These are phyloP conservation scores for Chlorella vulgaris DNA, from an alignment of 139 green algal genomes.

Conservation along the genomic window DNA sequence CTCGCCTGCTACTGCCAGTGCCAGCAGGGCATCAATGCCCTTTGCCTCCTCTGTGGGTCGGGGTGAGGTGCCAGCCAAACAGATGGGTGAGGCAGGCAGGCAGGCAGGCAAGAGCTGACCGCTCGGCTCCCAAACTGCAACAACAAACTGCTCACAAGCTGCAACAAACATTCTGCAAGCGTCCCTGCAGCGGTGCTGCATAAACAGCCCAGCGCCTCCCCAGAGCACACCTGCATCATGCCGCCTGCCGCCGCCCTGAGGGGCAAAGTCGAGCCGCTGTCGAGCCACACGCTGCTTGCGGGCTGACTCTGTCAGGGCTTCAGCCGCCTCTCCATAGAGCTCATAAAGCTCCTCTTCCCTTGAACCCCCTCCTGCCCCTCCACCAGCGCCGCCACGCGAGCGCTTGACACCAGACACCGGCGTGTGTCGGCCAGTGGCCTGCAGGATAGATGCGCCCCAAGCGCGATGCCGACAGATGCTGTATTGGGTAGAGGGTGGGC, in stretches of 20 bases:
- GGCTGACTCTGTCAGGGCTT: slow-evolving; percentile 17
- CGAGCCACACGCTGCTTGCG: slow-evolving; percentile 1
- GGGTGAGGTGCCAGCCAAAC: background rate
- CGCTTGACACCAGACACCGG: slow-evolving; percentile 21
- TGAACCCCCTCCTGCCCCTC: background rate
- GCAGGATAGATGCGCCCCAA: background rate
- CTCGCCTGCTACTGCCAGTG: slow-evolving; percentile 58
- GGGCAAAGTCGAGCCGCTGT: slow-evolving; percentile 20
- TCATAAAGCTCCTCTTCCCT: slow-evolving; percentile 45
- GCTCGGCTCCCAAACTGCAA: no score
- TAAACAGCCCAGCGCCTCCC: no score
- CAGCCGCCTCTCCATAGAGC: slow-evolving; percentile 33
- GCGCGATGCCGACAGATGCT: background rate
- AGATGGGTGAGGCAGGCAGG: background rate
- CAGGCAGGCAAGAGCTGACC: background rate
- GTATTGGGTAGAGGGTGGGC: background rate
- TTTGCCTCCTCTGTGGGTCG: slow-evolving; percentile 57
- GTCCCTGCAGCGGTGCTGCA: no score
- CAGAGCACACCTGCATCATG: slow-evolving; percentile 13
- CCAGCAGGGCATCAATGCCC: slow-evolving; percentile 73
- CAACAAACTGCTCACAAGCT: no score
- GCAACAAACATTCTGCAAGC: no score
- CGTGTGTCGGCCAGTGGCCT: slow-evolving; percentile 12
- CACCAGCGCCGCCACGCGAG: background rate
- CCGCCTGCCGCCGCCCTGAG: background rate